Conservation (phyloP, 345 rosid genomes). For the Eucalyptus pauciflora region DNA sequence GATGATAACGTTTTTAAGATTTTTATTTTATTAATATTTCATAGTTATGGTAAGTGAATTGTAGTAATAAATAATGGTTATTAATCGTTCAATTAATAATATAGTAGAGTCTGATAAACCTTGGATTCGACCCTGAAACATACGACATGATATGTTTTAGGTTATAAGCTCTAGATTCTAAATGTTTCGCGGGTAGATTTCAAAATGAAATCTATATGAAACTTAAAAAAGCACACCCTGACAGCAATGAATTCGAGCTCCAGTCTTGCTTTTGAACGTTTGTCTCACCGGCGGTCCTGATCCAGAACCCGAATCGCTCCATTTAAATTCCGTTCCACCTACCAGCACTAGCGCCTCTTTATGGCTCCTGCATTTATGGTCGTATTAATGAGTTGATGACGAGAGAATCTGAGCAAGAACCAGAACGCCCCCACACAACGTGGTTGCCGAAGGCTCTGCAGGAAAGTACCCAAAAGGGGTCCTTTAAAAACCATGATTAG, state of each 20-base stretch:
- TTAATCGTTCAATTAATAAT: too few relatives aligned
- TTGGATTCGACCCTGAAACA: fast-evolving
- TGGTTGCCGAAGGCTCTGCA: neutral
- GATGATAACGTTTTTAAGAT: fast-evolving
- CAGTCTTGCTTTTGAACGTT: neutral
- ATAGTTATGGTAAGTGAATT: too few relatives aligned
- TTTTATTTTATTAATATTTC: too few relatives aligned
- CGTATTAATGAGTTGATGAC: neutral
- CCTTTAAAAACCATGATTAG: neutral
- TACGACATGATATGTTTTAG: fast-evolving
- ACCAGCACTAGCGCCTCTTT: neutral
- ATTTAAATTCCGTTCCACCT: neutral
- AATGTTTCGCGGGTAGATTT: fast-evolving
- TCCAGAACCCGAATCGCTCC: neutral
- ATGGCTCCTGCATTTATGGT: neutral
- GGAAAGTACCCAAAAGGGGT: neutral
- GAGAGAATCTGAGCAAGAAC: neutral
- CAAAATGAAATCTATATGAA: too few relatives aligned
- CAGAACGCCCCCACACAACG: neutral
- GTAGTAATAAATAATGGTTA: fast-evolving
- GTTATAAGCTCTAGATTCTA: fast-evolving
- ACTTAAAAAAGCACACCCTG: fast-evolving
- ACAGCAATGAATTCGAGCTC: neutral
- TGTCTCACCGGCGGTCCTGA: neutral
- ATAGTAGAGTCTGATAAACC: fast-evolving